Percentiles rank a stretch among this genome's conserved stretches.
Conservation (phyloP, 2,329 filamentous ascomycete species). For the Curvularia lunata region DNA sequence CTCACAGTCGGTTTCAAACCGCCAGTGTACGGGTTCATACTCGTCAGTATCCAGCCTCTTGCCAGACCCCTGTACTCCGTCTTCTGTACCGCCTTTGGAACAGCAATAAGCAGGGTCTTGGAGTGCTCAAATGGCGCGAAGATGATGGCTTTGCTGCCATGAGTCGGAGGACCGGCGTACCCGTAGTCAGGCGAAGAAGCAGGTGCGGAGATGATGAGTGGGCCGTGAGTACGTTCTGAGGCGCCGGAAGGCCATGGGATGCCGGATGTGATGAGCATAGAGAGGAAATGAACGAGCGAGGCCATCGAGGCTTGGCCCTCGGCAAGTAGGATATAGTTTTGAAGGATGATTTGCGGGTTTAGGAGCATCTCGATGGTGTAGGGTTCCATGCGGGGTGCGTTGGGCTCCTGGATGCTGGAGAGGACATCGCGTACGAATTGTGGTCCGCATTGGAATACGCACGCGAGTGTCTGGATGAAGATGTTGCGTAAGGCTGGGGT, state of each 20-base stretch:
- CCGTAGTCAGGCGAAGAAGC: slow-evolving; percentile 8
- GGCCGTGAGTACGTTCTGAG: slow-evolving; percentile 40
- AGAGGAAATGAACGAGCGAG: slow-evolving; percentile 28
- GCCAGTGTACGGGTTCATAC: slow-evolving; percentile 36
- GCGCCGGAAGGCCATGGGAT: slow-evolving; percentile 44
- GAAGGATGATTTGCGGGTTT: slow-evolving; percentile 45
- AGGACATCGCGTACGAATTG: slow-evolving; percentile 49
- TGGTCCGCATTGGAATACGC: slow-evolving; percentile 50
- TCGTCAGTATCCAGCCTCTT: slow-evolving; percentile 50
- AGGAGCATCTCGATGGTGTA: slow-evolving; percentile 35
- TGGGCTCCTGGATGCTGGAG: slow-evolving; percentile 32
- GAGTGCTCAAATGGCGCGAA: slow-evolving; percentile 45
- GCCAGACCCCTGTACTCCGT: slow-evolving; percentile 29
- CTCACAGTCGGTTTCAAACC: slow-evolving; percentile 32
- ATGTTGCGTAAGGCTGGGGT: slow-evolving; percentile 50
- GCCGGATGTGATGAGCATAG: slow-evolving; percentile 34
- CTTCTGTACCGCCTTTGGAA: slow-evolving; percentile 36
- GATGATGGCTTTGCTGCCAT: slow-evolving; percentile 33
- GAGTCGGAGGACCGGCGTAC: background rate
- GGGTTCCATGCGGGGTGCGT: slow-evolving; percentile 15
- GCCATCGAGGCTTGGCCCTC: slow-evolving; percentile 29
- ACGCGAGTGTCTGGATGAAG: slow-evolving; percentile 52
- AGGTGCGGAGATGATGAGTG: slow-evolving; percentile 35
- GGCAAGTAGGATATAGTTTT: slow-evolving; percentile 44
- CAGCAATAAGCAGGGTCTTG: slow-evolving; percentile 40